Conservation (phyloP, 2,329 filamentous ascomycete species). For the Bipolaris sorokiniana region DNA sequence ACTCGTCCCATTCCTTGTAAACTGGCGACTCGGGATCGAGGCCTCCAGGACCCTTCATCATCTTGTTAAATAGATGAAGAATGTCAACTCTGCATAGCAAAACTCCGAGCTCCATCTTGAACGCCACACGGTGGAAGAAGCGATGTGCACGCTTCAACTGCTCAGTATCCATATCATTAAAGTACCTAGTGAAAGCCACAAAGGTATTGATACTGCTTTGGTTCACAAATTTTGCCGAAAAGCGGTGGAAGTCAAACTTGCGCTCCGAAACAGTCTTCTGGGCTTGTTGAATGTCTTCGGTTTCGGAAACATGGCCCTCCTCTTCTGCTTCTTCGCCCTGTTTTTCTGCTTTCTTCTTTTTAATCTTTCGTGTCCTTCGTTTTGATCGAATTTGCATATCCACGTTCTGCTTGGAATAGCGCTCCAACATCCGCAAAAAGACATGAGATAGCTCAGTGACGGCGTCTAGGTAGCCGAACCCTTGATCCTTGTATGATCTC, state of each 20-base stretch:
- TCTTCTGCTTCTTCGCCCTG: slow-evolving; percentile 58
- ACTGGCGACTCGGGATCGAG: slow-evolving; percentile 70
- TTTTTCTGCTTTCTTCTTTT: slow-evolving; percentile 63
- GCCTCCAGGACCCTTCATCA: slow-evolving; percentile 86
- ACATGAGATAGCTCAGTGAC: slow-evolving; percentile 90
- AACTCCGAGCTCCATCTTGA: slow-evolving; percentile 91
- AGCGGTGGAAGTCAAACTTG: slow-evolving; percentile 91
- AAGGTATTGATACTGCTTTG: slow-evolving; percentile 91
- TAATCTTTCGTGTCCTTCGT: slow-evolving; percentile 73
- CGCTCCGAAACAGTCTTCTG: slow-evolving; percentile 78
- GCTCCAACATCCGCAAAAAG: slow-evolving; percentile 88
- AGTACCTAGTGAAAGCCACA: slow-evolving; percentile 77
- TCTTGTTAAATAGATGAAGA: slow-evolving; percentile 82
- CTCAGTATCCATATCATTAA: slow-evolving; percentile 75
- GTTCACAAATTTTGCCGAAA: slow-evolving; percentile 78
- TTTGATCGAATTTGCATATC: slow-evolving; percentile 92
- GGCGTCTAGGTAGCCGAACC: slow-evolving; percentile 90
- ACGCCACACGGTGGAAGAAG: slow-evolving; percentile 91
- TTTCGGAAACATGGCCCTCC: slow-evolving; percentile 61
- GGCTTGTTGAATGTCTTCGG: slow-evolving; percentile 74
- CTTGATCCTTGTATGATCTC: slow-evolving; percentile 88
- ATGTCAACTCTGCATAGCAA: slow-evolving; percentile 92
- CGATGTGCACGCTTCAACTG: slow-evolving; percentile 92
- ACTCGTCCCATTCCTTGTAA: slow-evolving; percentile 89
- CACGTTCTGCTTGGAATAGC: slow-evolving; percentile 91